Conservation (phyloP, 2,329 filamentous ascomycete species). For the Penicillium concentricum region DNA sequence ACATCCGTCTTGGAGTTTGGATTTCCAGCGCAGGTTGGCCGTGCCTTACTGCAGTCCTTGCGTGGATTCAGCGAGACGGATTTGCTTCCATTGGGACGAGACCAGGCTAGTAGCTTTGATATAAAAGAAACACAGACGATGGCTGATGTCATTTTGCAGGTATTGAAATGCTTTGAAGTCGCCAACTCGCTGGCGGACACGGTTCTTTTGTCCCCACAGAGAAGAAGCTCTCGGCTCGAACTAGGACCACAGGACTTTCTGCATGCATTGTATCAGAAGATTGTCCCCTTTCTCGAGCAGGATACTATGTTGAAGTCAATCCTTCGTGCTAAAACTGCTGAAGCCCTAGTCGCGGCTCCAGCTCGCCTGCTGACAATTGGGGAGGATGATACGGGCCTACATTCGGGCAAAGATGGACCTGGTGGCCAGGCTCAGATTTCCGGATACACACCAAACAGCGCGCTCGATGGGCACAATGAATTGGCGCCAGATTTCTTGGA, state of each 20-base stretch:
- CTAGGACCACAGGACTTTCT: constrained; percentile 30
- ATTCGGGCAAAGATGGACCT: background rate
- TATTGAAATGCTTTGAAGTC: constrained; percentile 35
- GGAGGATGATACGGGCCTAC: background rate
- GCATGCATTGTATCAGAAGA: constrained; percentile 32
- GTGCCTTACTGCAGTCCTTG: constrained; percentile 26
- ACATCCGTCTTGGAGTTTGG: constrained; percentile 24
- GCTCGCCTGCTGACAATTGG: constrained; percentile 15
- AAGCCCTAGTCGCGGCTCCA: constrained; percentile 27
- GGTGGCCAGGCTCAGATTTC: too few relatives aligned
- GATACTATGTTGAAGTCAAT: constrained; percentile 28
- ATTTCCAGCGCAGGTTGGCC: constrained; percentile 27
- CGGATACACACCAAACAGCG: background rate
- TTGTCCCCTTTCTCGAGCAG: constrained; percentile 29
- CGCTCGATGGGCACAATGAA: background rate
- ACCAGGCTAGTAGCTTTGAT: constrained; percentile 24
- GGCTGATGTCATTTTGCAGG: constrained; percentile 10
- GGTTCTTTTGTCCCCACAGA: constrained; percentile 19
- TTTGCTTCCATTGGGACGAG: constrained; percentile 30
- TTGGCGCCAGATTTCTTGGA: background rate
- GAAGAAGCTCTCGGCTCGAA: constrained; percentile 11
- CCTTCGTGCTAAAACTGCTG: constrained; percentile 29
- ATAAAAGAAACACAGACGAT: background rate
- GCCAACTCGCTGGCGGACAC: constrained; percentile 33
- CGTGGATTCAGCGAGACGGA: constrained; percentile 26